Percentiles rank a stretch among this genome's conserved stretches.
These are phyloP conservation scores for Cardamine chenopodiifolia DNA, from an alignment of 345 rosid genomes.

Conservation along the genomic window DNA sequence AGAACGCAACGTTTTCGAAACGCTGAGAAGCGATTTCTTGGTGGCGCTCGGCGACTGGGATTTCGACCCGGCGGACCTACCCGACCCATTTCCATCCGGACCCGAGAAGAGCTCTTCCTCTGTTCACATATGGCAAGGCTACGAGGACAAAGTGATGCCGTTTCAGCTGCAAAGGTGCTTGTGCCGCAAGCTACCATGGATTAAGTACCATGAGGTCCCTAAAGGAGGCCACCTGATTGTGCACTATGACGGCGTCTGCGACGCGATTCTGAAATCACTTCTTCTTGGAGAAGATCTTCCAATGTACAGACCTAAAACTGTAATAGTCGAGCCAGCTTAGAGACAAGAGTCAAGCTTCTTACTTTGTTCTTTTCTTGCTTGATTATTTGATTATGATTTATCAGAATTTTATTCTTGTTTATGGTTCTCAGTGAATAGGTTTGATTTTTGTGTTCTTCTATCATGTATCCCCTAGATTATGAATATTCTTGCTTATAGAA, in stretches of 20 bases:
- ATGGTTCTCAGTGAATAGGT: not conserved
- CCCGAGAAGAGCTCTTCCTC: slow-evolving; percentile 38
- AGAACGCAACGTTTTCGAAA: slow-evolving; percentile 56
- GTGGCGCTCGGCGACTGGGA: slow-evolving; percentile 75
- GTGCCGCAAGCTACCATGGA: slow-evolving; percentile 69
- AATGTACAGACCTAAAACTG: slow-evolving; percentile 46
- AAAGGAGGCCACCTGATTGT: slow-evolving; percentile 89
- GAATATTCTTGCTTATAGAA: not conserved
- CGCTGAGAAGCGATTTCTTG: slow-evolving; percentile 65
- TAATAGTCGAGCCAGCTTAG: slow-evolving; percentile 31
- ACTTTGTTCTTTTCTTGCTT: not conserved
- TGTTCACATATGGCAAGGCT: slow-evolving; percentile 90
- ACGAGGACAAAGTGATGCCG: slow-evolving; percentile 84
- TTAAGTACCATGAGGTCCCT: slow-evolving; percentile 78
- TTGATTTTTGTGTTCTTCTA: not conserved
- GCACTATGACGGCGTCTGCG: slow-evolving; percentile 71
- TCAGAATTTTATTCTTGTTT: slow-evolving; percentile 11
- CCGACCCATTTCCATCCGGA: slow-evolving; percentile 49
- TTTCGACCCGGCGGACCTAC: slow-evolving; percentile 69
- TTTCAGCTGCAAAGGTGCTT: slow-evolving; percentile 70
- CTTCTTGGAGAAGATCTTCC: slow-evolving; percentile 67
- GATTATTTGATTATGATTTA: slow-evolving; percentile 11
- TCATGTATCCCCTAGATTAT: not conserved
- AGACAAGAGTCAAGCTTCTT: not conserved
- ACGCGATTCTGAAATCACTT: slow-evolving; percentile 65